Evolutionary conservation across 306 rosid species (phyloP).

Genomic region (Lathyrus oleraceus): DNA sequence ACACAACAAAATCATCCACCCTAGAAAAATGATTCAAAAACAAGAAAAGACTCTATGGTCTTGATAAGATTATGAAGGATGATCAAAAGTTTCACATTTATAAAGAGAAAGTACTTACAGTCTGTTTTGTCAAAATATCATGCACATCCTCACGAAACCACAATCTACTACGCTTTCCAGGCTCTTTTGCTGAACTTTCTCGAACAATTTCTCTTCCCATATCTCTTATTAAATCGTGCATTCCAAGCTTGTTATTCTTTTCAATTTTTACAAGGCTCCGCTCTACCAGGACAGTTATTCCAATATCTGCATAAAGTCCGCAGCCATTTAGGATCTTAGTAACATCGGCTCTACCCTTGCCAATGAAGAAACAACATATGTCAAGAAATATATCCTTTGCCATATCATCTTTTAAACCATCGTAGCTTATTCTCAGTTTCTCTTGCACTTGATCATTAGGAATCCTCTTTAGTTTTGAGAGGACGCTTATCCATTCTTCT

Average conservation of each 20-base stretch:
- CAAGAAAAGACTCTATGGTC: too few relatives aligned
- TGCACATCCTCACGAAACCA: background rate
- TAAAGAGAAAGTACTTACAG: background rate
- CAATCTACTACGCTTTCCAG: background rate
- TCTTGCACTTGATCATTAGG: constrained; percentile 34
- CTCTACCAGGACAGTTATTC: background rate
- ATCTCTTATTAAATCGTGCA: constrained; percentile 1
- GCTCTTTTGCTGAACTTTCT: background rate
- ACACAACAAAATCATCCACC: too few relatives aligned
- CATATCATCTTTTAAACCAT: background rate
- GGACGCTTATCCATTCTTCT: constrained; percentile 30
- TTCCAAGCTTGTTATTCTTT: background rate
- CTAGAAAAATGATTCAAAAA: background rate
- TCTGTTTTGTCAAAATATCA: background rate
- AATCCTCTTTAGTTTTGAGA: constrained; percentile 35
- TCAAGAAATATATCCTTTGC: constrained; percentile 43
- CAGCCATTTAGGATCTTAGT: background rate
- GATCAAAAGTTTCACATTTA: background rate
- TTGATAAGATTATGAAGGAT: background rate
- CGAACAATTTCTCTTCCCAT: constrained; percentile 2
- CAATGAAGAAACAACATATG: constrained; percentile 45
- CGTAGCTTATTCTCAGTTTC: constrained; percentile 23
- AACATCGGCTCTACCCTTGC: constrained; percentile 5
- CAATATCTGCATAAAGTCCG: background rate
- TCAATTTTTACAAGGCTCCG: background rate